Base-by-base conservation (phyloP, 1,139 yeast genomes). In the Yamadazyma siamensis region DNA sequence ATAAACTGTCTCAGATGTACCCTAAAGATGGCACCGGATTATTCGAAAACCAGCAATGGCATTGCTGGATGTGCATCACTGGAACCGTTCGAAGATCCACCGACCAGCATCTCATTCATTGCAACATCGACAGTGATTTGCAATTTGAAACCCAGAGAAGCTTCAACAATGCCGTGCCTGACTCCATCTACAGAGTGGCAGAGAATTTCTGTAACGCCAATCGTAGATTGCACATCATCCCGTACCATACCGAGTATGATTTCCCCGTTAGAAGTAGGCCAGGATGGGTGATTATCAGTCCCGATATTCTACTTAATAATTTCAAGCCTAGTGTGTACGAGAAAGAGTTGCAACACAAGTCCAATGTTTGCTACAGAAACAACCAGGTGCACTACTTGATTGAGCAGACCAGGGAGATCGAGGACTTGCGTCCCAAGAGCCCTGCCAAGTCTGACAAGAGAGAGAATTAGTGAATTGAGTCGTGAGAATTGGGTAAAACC, bases 1-100 rank as follows among this genome's bases (percentile, higher is more conserved):
- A 75, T 44, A 72, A 75, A 38, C 56, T 69, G 21, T 77, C 86
- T 0, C 77, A 77, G 1, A 77, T 72, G 47, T 78, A 73, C 43
- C 39, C 41, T n/a, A 39, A 34, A 16, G 24, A 26, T 21, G 32
- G 34, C 4, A 28, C 39, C 13, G 54, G 61, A 1, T 47, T 66
- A 13, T 61, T 67, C 38, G 56, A 57, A 28, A 56, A 62, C 31
- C 70, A 71, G 29, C 94, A 83, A 50, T 88, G 96, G 96, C 96
- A 89, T 56, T 89, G 96, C 48, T 84, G 95, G 82, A 86, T 89
- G 96, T 91, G 96, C 44, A 83, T 89, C 34, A 88, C 95, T 3
- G 96, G 96, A 5, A 89, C 96, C 0, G 89, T 89, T 9, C 68
- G 96, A 49, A 71, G 96, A 45, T 77, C 94, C 1, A 78, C 81